Evolutionary conservation across 1,284 basidiomycete species (phyloP).

Genomic region (Moesziomyces parantarcticus): DNA sequence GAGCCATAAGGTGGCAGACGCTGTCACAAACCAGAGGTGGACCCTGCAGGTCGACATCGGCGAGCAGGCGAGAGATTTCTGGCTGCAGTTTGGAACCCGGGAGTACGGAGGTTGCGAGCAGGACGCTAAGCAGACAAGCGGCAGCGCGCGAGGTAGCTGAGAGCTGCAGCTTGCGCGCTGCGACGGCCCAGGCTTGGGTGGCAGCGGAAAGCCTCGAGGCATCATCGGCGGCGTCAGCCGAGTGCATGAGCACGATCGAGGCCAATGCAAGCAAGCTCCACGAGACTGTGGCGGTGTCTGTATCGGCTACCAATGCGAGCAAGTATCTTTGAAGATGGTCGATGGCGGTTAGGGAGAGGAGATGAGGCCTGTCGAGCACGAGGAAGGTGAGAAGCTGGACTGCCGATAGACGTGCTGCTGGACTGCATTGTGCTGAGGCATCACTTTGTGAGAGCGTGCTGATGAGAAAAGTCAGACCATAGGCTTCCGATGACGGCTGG

Average conservation of each 20-base stretch:
- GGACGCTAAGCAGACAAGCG: slow-evolving; percentile 21
- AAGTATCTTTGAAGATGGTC: neutral
- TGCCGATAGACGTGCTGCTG: slow-evolving; percentile 11
- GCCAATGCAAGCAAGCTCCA: slow-evolving; percentile 26
- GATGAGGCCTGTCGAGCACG: slow-evolving; percentile 7
- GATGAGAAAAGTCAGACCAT: slow-evolving; percentile 5
- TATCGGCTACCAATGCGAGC: slow-evolving; percentile 10
- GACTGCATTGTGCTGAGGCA: neutral
- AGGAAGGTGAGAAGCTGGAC: slow-evolving; percentile 28
- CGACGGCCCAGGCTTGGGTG: slow-evolving; percentile 19
- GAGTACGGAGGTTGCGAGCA: slow-evolving; percentile 8
- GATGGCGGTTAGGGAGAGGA: slow-evolving; percentile 4
- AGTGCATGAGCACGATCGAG: slow-evolving; percentile 1
- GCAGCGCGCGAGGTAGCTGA: slow-evolving; percentile 23
- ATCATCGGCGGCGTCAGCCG: neutral
- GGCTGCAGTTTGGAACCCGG: slow-evolving; percentile 8
- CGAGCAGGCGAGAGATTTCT: slow-evolving; percentile 21
- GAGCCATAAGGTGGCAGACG: slow-evolving; percentile 34
- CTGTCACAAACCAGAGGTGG: slow-evolving; percentile 33
- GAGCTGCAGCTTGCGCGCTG: slow-evolving; percentile 24
- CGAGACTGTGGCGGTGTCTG: slow-evolving; percentile 11
- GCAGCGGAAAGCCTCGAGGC: neutral
- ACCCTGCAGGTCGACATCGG: slow-evolving; percentile 43
- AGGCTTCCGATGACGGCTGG: neutral
- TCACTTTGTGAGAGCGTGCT: slow-evolving; percentile 1